Evolutionary conservation across 2,329 filamentous ascomycete species (phyloP), one percentile per base, ranked within the genome.

Genomic region (Calonectria pseudoturangicola): DNA sequence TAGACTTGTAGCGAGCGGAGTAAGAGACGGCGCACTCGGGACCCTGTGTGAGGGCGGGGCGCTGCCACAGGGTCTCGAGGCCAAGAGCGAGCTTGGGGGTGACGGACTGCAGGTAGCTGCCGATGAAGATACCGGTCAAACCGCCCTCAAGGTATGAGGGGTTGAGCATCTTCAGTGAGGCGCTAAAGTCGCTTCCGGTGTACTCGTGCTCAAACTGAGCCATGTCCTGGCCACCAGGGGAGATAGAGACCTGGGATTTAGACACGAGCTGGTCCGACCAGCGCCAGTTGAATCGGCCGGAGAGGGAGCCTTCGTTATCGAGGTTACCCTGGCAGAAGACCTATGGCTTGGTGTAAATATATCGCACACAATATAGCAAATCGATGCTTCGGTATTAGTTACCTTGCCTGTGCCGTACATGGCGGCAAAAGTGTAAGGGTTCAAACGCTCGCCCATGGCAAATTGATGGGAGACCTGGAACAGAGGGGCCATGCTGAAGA

Each of bases 391-490:
- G 27, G 62, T 30, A 47, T 54, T 60, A 73, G 68, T 73, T 86
- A 98, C 96, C 90, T 95, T 96, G 86, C 93, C 94, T 77, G 94
- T 98, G 79, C 97, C 97, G 84, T 97, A 98, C 82, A 99, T 92
- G 76, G 94, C 95, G 79, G 95, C 95, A 87, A 98, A 98, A 68
- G 95, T 95, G 87, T 99, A 99, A 45, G 97, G 97, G 84, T 96
- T 96, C 84, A 98, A 89, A 78, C 94, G 92, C 86, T 98, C 95
- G 80, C 97, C 96, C 91, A 98, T 95, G 69, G 96, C 93, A 85
- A 99, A 97, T 80, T 97, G 95, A 88, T 99, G 97, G 77, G 96
- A 98, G 80, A 98, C 94, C 87, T 98, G 96, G 90, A 99, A 99
- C 79, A 98, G 88, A 71, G 97, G 97, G 71, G 93, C 92, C 84